Base-by-base conservation (phyloP, 371 early-diverging fungal genomes). In the Enterocytospora artemiae region DNA sequence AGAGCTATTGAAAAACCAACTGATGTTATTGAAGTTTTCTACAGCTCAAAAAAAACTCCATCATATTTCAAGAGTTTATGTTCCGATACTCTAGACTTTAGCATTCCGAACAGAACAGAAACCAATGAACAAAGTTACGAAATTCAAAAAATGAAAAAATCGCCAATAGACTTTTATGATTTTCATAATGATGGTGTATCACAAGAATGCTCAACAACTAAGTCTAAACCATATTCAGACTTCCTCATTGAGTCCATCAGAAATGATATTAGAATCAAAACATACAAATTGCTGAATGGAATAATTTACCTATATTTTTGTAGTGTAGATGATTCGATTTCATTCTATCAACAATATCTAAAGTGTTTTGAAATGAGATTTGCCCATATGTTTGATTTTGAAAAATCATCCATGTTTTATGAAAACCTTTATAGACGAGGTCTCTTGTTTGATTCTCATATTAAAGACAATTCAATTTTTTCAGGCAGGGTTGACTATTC, bases 291-390 rank as follows among this genome's bases (percentile, higher is more conserved):
- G 16, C 18, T 34, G 32, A 48, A 53, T 18, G 43, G 41, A 22
- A 24, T 20, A 14, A 39, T 66, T 27, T 28, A 53, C 22, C 44
- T 68, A 20, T 64, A 55, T 36, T 72, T 72, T 52, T 56, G 45
- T 25, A 56, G 31, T 9, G 33, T 63, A 20, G 27, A 36, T 12
- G 72, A 72, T 32, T 28, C 72, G 22, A 36, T 72, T 34, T 63
- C 66, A 18, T 72, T 68, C 50, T 72, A 72, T 51, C 50, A 49
- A 32, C 72, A 72, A 31, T 68, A 63, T 59, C 45, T 31, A 27
- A 48, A 32, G 1, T 33, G 51, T 33, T 34, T 52, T 9, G 56
- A 62, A 50, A 25, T 72, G 33, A 31, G 46, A n/a, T 72, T 72
- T 62, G 30, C 32, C 18, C 24, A 48, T 18, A 1, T 43, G 2